phyloP scores from a whole-genome alignment of 148 eudicot genomes.

The Selenicereus undatus region DNA sequence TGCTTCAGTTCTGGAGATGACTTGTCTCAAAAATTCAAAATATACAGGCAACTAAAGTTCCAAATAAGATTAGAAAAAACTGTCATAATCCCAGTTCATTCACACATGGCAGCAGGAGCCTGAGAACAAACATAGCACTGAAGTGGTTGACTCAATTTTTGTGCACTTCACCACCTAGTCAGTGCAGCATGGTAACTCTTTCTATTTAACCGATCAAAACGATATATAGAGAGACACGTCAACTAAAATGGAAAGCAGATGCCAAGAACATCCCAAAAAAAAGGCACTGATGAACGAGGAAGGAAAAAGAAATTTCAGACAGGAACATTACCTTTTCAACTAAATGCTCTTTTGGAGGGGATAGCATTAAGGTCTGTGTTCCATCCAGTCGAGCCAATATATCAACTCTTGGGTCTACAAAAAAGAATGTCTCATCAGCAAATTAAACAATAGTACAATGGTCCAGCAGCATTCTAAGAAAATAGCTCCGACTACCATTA shows the following conservation, averaged over 20 bases:
- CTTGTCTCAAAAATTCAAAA: not conserved
- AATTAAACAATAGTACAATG: not conserved
- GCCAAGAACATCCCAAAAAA: not conserved
- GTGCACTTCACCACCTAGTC: not conserved
- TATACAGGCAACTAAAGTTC: not conserved
- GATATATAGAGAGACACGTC: not conserved
- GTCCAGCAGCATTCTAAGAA: not conserved
- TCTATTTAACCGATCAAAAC: not conserved
- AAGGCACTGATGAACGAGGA: not conserved
- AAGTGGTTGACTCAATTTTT: not conserved
- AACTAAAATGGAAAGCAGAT: not conserved
- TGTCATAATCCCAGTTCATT: not conserved
- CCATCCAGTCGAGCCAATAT: conserved; percentile 34
- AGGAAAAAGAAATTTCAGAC: not conserved
- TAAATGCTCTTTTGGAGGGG: conserved; percentile 66
- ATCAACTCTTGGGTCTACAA: conserved; percentile 42
- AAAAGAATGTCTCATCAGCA: conserved; percentile 12
- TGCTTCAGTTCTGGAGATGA: too few species aligned
- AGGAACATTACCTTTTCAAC: conserved; percentile 68
- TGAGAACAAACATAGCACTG: not conserved
- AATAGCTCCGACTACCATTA: not conserved
- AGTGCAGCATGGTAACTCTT: not conserved
- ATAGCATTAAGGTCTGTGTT: conserved; percentile 29
- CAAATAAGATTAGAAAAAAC: not conserved
- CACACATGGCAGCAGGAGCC: not conserved